Evolutionary conservation across 2,329 filamentous ascomycete species (phyloP), one percentile per base, ranked within the genome.

Genomic region (Zelopaecilomyces penicillatus): DNA sequence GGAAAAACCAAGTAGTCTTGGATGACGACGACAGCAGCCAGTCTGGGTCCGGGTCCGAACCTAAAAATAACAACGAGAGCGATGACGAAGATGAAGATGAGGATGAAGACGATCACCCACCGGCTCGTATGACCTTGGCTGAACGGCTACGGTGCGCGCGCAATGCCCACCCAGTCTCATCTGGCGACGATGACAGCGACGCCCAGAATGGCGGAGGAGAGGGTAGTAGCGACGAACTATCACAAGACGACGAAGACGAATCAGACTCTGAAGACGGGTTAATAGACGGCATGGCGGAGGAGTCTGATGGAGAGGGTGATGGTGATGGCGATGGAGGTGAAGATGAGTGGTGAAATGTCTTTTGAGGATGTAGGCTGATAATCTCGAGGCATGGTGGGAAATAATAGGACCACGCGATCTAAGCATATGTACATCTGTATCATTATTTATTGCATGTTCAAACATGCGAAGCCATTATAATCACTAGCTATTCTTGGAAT

Each of bases 231-330:
- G 52, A 56, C 1, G 43, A 19, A 19, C 19, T 19, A 19, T 19
- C 19, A 19, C 19, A 48, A 0, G 43, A 50, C 0, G 51, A 52
- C 0, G 54, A 56, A 0, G 54, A 58, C 0, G 50, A 54, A 0
- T 54, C 54, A 5, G 55, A 54, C 1, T 54, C 48, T 29, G 50
- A 50, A 36, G 47, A 57, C 12, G 60, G 52, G 1, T 52, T 64
- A 28, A 48, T 65, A 5, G 53, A 58, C 37, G 51, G 52, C 12
- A 62, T 65, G 59, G 64, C 64, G 0, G 61, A 57, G 2, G 65
- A 65, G 30, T 57, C 58, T 1, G 58, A 59, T 3, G 57, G 54
- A 6, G 55, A 54, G n/a, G 55, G 50, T 2, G 54, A 29, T 12
- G 3, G 8, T 28, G 37, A 28, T 19, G 19, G 19, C 19, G 19